A percentile compares a stretch with the other conserved stretches of the same genome.
These are phyloP conservation scores for Pholiota conissans DNA, from an alignment of 768 basidiomycete genomes.

Conservation along the genomic window DNA sequence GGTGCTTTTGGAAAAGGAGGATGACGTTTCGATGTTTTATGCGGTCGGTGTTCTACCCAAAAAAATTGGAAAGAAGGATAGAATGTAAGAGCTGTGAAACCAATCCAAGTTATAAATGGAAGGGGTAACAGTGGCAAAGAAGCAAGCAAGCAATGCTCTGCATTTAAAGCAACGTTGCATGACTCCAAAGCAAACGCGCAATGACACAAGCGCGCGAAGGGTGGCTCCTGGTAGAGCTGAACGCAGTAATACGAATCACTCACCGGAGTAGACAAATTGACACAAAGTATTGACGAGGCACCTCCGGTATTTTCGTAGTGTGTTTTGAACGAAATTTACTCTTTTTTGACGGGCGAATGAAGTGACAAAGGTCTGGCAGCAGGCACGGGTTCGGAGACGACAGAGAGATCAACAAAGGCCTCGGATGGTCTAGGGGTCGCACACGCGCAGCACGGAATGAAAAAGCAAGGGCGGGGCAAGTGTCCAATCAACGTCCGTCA, in stretches of 20 bases:
- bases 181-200: not conserved
- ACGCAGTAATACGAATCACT: slow-evolving; percentile 16
- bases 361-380: slow-evolving; percentile 14
- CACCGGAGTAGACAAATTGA: slow-evolving; percentile 35
- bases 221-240: not conserved
- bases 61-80: slow-evolving; percentile 4
- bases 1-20: slow-evolving; percentile 5
- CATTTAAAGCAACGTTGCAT: not conserved
- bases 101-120: not conserved
- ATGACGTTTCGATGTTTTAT: slow-evolving; percentile 3
- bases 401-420: slow-evolving; percentile 20
- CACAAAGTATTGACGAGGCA: slow-evolving; percentile 30
- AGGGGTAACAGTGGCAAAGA: not conserved
- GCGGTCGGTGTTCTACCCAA: slow-evolving; percentile 10
- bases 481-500: slow-evolving; percentile 18
- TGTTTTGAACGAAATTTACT: not conserved
- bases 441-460: slow-evolving; percentile 11
- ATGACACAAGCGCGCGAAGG: not conserved
- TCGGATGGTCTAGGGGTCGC: slow-evolving; percentile 9
- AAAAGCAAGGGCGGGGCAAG: slow-evolving; percentile 10
- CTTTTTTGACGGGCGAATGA: slow-evolving; percentile 16
- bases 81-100: not conserved
- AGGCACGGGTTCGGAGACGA: slow-evolving; percentile 9
- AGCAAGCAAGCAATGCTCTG: not conserved
- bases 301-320: slow-evolving; percentile 18